Conservation (phyloP, 208 protist genomes). For the Wallacemonas sp. region DNA sequence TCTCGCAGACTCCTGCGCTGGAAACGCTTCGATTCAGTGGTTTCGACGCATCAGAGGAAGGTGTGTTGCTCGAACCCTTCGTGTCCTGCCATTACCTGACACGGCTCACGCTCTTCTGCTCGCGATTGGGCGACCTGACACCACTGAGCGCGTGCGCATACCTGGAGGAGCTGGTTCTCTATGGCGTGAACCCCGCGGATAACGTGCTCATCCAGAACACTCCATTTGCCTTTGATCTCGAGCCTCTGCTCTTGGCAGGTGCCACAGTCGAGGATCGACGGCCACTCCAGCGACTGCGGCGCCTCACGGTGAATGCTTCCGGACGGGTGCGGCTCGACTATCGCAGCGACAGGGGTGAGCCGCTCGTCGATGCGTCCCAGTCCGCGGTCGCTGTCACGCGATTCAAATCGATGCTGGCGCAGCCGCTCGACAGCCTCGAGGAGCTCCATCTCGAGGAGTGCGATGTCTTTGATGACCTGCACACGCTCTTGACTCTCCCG, state of each 20-base stretch:
- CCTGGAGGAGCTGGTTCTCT: neutral
- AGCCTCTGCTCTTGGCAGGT: slow-evolving; percentile 2
- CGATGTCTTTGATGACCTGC: slow-evolving; percentile 3
- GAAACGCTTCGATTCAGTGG: neutral
- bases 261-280: neutral
- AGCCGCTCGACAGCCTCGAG: neutral
- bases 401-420: neutral
- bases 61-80: neutral
- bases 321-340: neutral
- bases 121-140: neutral
- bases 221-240: neutral
- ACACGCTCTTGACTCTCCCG: slow-evolving; percentile 9
- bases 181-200: neutral
- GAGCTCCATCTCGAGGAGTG: neutral
- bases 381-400: neutral
- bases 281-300: neutral
- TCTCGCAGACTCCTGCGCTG: neutral
- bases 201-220: too few species aligned
- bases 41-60: neutral
- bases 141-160: neutral
- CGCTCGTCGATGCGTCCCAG: neutral
- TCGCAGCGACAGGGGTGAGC: neutral
- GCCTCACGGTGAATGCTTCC: neutral
- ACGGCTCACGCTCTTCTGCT: neutral
- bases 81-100: neutral